Base-by-base conservation (phyloP, 176 grass and related monocot genomes). In the Elymus sibiricus region DNA sequence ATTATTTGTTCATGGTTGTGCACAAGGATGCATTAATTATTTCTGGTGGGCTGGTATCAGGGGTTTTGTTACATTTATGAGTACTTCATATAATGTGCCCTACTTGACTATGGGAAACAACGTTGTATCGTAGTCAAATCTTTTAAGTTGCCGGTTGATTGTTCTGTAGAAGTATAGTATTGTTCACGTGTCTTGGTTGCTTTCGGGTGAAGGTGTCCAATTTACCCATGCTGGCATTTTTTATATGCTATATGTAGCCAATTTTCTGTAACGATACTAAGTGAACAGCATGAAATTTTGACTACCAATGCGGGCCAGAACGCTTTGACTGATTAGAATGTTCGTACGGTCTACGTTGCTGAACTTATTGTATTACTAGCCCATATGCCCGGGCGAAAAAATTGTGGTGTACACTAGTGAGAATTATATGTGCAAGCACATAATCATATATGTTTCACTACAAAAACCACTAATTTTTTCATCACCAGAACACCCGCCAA, bases 1-100 rank as follows among this genome's bases (percentile, higher is more conserved):
- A 70, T 62, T 43, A 39, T 69, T 91, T 42, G 37, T 80, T 80
- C 61, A 25, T 64, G 21, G 53, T 58, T 70, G 61, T 27, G 26
- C 51, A 55, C 7, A 66, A 9, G 31, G 64, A 90, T 51, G 34
- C 39, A 34, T 24, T 44, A 53, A 9, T 15, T 69, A 19, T 37
- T 51, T 78, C 17, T 19, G 32, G 44, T 60, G 35, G 14, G 28
- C 26, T 37, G 80, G 43, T 64, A 9, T 60, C 24, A 9, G 21
- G 21, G 16, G 35, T 59, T 80, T 59, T 75, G 27, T 70, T 35
- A 37, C 60, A 46, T 74, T 35, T 73, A 35, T 25, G 64, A 53
- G 11, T 43, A 59, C 34, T 91, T 64, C 34, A 79, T 44, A 59
- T 85, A 37, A 25, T 76, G 73, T 72, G 34, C 28, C 4, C 11